phyloP scores from a whole-genome alignment of 805 yeast species.

The Candida maesae region DNA sequence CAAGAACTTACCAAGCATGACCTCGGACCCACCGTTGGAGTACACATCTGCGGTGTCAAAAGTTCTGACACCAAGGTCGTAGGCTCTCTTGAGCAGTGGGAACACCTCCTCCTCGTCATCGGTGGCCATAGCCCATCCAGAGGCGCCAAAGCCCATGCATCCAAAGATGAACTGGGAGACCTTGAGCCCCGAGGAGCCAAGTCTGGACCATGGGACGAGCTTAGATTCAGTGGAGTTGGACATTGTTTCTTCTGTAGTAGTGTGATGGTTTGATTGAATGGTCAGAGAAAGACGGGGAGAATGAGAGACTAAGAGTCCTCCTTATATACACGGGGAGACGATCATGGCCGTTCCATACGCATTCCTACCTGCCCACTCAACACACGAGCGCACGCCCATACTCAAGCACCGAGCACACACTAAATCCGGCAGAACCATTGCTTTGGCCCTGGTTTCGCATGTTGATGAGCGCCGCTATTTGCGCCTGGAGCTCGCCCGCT shows the following conservation, averaged over 20 bases:
- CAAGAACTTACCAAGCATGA: constrained; percentile 48
- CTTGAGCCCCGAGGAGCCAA: constrained; percentile 46
- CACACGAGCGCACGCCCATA: too few species aligned
- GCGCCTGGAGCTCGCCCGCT: too few species aligned
- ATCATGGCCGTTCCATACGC: too few species aligned
- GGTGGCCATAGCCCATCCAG: constrained; percentile 41
- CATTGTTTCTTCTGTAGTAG: background rate
- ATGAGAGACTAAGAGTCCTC: background rate
- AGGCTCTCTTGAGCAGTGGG: constrained; percentile 40
- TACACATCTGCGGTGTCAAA: constrained; percentile 50
- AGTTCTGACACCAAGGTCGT: constrained; percentile 44
- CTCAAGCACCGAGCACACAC: too few species aligned
- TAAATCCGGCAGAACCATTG: too few species aligned
- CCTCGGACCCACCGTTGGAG: constrained; percentile 46
- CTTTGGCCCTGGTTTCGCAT: too few species aligned
- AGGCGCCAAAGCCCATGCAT: constrained; percentile 50
- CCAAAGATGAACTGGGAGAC: constrained; percentile 50
- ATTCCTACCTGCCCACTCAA: too few species aligned
- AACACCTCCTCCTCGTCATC: constrained; percentile 46
- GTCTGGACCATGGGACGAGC: constrained; percentile 14
- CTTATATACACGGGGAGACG: too few species aligned
- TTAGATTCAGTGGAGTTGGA: background rate
- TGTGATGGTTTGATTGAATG: background rate
- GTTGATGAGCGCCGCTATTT: too few species aligned
- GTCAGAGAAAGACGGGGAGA: background rate